Conservation (phyloP, 2,329 filamentous ascomycete species). For the Colletotrichum liriopes region DNA sequence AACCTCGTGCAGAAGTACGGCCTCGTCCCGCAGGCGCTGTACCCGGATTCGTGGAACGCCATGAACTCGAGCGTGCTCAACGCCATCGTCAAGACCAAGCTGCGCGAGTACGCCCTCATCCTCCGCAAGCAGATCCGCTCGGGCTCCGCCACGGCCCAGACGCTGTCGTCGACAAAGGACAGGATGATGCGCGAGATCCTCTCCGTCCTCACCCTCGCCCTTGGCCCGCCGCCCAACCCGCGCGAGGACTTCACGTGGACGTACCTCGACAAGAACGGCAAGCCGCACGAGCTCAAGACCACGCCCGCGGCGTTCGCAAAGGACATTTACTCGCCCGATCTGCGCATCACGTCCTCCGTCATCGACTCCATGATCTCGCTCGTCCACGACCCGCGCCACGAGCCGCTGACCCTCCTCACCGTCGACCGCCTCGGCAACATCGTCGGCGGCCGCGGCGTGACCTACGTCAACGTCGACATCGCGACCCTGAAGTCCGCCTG, state of each 20-base stretch:
- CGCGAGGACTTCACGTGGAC: slow-evolving; percentile 83
- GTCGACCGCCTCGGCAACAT: slow-evolving; percentile 87
- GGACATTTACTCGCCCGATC: slow-evolving; percentile 74
- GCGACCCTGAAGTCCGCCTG: slow-evolving; percentile 79
- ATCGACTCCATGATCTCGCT: slow-evolving; percentile 83
- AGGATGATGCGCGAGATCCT: slow-evolving; percentile 87
- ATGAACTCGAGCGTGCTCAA: slow-evolving; percentile 80
- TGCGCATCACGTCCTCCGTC: slow-evolving; percentile 72
- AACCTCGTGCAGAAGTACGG: slow-evolving; percentile 92
- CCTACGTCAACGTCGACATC: slow-evolving; percentile 89
- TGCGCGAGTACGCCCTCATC: slow-evolving; percentile 86
- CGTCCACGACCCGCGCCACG: slow-evolving; percentile 88
- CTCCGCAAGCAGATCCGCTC: slow-evolving; percentile 71
- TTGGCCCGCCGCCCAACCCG: slow-evolving; percentile 83
- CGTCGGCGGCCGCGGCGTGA: slow-evolving; percentile 81
- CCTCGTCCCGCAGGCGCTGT: slow-evolving; percentile 85
- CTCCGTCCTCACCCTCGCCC: slow-evolving; percentile 83
- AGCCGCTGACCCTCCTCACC: slow-evolving; percentile 79
- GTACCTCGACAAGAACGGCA: slow-evolving; percentile 79
- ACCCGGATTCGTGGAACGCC: slow-evolving; percentile 87
- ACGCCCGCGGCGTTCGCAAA: slow-evolving; percentile 82
- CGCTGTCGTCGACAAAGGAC: slow-evolving; percentile 71
- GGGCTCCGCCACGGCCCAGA: slow-evolving; percentile 52
- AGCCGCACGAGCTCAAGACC: slow-evolving; percentile 73
- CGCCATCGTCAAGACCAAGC: slow-evolving; percentile 83